Conservation (phyloP, 2,329 filamentous ascomycete species). For the Calonectria naviculata region DNA sequence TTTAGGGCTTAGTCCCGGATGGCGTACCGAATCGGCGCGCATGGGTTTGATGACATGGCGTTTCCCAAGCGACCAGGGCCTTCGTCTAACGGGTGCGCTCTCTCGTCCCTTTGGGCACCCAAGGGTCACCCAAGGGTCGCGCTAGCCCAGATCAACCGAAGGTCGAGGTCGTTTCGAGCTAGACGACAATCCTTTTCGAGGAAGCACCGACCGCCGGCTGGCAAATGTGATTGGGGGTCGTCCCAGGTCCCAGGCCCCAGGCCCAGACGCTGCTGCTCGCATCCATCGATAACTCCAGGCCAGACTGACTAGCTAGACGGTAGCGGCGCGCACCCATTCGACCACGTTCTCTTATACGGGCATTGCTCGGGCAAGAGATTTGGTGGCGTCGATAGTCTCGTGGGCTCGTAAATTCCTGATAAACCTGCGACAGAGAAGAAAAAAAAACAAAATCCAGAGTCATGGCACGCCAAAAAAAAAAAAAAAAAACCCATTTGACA, state of each 20-base stretch:
- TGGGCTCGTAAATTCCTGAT: not conserved
- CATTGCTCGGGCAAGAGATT: not conserved
- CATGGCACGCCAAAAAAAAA: not conserved
- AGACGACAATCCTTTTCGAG: not conserved
- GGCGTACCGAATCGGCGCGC: not conserved
- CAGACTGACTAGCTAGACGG: not conserved
- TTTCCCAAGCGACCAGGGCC: constrained; percentile 3
- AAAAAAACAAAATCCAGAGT: not conserved
- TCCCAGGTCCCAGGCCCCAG: too few relatives aligned
- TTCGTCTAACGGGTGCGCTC: not conserved
- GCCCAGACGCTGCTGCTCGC: not conserved
- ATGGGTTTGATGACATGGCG: constrained; percentile 12
- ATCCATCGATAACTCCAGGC: not conserved
- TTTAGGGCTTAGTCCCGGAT: constrained; percentile 13
- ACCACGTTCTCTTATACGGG: not conserved
- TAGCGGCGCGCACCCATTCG: not conserved
- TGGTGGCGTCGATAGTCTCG: not conserved
- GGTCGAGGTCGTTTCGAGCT: not conserved
- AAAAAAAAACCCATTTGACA: not conserved
- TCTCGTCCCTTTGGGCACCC: not conserved
- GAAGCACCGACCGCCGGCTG: not conserved
- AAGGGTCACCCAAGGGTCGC: not conserved
- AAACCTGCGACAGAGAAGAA: not conserved
- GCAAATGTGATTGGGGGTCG: too few relatives aligned
- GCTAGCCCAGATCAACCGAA: constrained; percentile 11